Base-by-base conservation (phyloP, 176 grass and related monocot species). In the Zea mays region DNA sequence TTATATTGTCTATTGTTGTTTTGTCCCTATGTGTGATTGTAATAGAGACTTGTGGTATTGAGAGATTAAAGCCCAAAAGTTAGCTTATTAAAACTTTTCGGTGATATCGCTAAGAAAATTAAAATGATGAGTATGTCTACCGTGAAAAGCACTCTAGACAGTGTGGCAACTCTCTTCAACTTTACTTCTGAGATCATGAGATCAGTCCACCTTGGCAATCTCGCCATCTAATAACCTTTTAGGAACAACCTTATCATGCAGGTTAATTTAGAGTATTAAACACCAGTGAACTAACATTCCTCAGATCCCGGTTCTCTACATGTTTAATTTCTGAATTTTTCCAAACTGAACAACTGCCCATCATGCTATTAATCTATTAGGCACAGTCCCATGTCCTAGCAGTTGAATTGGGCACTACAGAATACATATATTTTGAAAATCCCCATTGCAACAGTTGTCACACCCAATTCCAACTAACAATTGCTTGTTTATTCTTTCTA, bases 1-100 rank as follows among this genome's bases (percentile, higher is more conserved):
- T n/a, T 78, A 19, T 50, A 39, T 60, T 74, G 39, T 19, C 6
- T 71, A 58, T 39, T 69, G 38, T 50, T 75, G 8, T 72, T n/a
- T 62, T 16, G 75, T 35, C 63, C 44, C 15, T 62, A 44, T 70
- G 36, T 17, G 41, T 70, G 54, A 43, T 11, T 27, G 37, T 73
- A 52, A 13, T 15, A 73, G 10, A n/a, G 16, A 3, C 3, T 19
- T 19, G 38, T 58, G 62, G n/a, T n/a, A n/a, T 43, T 69, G 38
- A 62, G 14, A 1, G 5, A 42, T 52, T 42, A 3, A 72, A 68
- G 34, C 4, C 1, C 19, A 11, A 13, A 3, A 47, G 39, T 27
- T 72, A 34, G 11, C 39, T 20, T 45, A 41, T 65, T 45, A 16
- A 50, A 34, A 38, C 10, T 49, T 62, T 35, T 10, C 2, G 2